Percentiles rank a stretch among this genome's conserved stretches.
phyloP scores from a whole-genome alignment of 2,329 filamentous ascomycete species.

The Aspergillus sergii region DNA sequence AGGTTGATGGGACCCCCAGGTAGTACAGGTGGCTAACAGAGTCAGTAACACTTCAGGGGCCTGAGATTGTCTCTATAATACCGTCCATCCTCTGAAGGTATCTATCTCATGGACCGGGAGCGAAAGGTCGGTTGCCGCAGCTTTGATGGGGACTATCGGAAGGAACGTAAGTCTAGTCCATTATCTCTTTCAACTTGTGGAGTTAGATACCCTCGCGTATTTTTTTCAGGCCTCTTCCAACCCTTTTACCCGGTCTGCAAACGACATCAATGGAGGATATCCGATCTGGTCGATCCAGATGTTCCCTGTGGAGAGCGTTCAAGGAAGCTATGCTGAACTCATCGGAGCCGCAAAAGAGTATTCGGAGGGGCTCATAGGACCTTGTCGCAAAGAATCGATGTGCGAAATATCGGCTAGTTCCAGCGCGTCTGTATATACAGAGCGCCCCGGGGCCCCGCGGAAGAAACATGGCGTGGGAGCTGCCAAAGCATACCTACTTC shows the following conservation, averaged over 20 bases:
- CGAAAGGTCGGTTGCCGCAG: constrained; percentile 62
- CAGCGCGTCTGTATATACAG: constrained; percentile 25
- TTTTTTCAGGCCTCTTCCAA: constrained; percentile 72
- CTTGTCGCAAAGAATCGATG: constrained; percentile 34
- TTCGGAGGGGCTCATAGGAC: constrained; percentile 64
- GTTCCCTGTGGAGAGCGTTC: constrained; percentile 66
- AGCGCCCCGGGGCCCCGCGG: constrained; percentile 23
- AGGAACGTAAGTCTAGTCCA: constrained; percentile 6
- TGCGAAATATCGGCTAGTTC: constrained; percentile 11
- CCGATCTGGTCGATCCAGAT: constrained; percentile 52
- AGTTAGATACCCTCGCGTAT: constrained; percentile 62
- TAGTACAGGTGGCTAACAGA: constrained; percentile 55
- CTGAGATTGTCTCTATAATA: constrained; percentile 44
- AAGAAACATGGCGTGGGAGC: constrained; percentile 27
- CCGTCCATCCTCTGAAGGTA: constrained; percentile 80
- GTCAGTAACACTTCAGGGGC: constrained; percentile 18
- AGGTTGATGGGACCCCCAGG: constrained; percentile 64
- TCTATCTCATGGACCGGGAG: constrained; percentile 74
- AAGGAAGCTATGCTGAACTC: constrained; percentile 82
- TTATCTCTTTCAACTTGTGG: not conserved
- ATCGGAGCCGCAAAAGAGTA: constrained; percentile 95
- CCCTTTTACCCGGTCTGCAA: constrained; percentile 75
- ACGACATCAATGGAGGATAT: constrained; percentile 84
- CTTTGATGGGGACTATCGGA: constrained; percentile 70
- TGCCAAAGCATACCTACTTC: constrained; percentile 4